Evolutionary conservation across 148 eudicot genomes (phyloP), one percentile per base, ranked within the genome.

Genomic region (Vaccinium darrowii): DNA sequence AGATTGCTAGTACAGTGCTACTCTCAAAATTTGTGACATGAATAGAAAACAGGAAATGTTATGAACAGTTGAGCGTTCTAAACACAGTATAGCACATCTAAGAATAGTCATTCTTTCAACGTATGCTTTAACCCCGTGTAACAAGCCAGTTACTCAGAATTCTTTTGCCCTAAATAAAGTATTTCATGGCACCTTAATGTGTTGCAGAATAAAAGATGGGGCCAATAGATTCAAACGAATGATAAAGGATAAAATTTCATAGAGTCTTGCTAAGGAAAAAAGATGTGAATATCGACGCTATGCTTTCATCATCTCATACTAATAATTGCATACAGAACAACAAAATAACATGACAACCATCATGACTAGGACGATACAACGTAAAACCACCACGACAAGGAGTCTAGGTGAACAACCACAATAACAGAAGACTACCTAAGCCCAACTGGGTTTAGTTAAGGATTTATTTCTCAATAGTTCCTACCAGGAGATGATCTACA

Each of bases 1-100:
- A 78, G 80, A 86, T 47, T 58, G 21, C 49, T 67, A 85, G 60
- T 14, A 81, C 75, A 78, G 27, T 18, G 60, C 47, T 84, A 23
- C 56, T 60, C 25, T 79, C 39, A 39, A 9, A 9, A 30, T 30
- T 72, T 23, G 78, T 78, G 39, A 62, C 49, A 62, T 33, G 18
- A 73, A 53, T 57, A 39, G 82, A 27, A 60, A 80, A 36, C 82
- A 80, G 65, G 12, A 27, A 50, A 67, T 30, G 8, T 71, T 53
- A 36, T 62, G 21, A 67, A 57, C 80, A 72, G 49, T 50, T 52
- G 74, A 49, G 16, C 43, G 51, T 16, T 72, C 50, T 51, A 49
- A 57, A 73, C 23, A 72, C 9, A 67, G 6, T 8, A 67, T 5
- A 67, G 73, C 27, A 25, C 30, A 63, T 63, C 73, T 25, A 16